Percentiles rank a stretch among this genome's conserved stretches.
phyloP scores from a whole-genome alignment of 257 asterid species.

The Solanum clarkiae region DNA sequence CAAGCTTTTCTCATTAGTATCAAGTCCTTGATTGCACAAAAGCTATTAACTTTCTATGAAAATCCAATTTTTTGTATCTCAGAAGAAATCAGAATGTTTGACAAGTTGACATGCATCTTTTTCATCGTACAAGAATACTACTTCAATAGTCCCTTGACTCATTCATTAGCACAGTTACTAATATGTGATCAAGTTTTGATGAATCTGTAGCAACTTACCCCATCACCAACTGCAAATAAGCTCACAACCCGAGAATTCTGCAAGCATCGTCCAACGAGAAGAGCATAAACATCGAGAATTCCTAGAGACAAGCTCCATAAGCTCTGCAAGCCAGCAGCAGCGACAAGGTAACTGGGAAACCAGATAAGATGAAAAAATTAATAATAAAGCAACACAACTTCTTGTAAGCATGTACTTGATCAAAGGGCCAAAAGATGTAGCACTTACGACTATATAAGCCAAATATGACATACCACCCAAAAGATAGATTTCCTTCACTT shows the following conservation, averaged over 20 bases:
- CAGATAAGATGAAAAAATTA: neutral
- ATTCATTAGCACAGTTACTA: neutral
- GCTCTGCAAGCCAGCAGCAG: conserved; percentile 94
- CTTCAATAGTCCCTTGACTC: neutral
- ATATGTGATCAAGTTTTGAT: neutral
- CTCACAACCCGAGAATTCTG: conserved; percentile 63
- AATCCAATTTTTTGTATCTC: neutral
- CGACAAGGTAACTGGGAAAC: conserved; percentile 76
- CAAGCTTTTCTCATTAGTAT: neutral
- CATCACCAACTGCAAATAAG: conserved; percentile 91
- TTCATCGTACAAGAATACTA: neutral
- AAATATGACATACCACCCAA: neutral
- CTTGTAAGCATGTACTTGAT: neutral
- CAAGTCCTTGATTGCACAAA: neutral
- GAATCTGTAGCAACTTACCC: conserved; percentile 47
- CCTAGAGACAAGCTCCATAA: conserved; percentile 87
- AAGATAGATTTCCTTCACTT: neutral
- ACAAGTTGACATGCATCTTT: neutral
- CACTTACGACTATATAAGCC: neutral
- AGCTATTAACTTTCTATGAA: neutral
- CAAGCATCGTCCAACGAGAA: conserved; percentile 83
- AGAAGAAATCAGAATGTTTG: neutral
- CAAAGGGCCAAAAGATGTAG: neutral
- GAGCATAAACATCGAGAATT: conserved; percentile 69
- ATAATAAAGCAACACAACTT: neutral